These are phyloP conservation scores for Globisporangium takayamanum DNA, from an alignment of 352 stramenopile genomes.

Conservation along the genomic window DNA sequence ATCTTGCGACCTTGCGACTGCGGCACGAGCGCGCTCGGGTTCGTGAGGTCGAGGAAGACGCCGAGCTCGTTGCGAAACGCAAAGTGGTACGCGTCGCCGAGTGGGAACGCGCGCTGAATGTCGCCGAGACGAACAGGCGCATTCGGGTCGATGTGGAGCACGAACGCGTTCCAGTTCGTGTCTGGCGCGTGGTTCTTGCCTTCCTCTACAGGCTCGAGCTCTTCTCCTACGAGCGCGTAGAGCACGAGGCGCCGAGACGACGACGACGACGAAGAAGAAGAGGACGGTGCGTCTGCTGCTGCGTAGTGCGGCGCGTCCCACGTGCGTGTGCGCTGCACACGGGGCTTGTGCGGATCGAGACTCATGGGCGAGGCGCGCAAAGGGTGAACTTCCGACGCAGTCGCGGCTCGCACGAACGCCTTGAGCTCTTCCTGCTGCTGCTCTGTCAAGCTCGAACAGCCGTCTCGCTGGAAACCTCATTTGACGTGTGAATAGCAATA, in stretches of 20 bases:
- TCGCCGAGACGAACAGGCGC: slow-evolving; percentile 37
- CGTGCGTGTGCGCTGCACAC: slow-evolving; percentile 17
- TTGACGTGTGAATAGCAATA: background rate
- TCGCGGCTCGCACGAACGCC: slow-evolving; percentile 10
- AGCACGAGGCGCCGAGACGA: slow-evolving; percentile 31
- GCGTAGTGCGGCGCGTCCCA: slow-evolving; percentile 13
- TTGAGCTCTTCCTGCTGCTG: background rate
- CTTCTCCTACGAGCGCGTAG: slow-evolving; percentile 64
- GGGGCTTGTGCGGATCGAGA: slow-evolving; percentile 13
- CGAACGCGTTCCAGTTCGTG: slow-evolving; percentile 73
- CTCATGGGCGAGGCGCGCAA: slow-evolving; percentile 16
- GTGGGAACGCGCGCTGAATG: slow-evolving; percentile 63
- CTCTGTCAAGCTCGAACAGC: background rate
- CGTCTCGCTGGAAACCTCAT: background rate
- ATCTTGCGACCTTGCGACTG: slow-evolving; percentile 60
- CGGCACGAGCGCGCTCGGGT: slow-evolving; percentile 57
- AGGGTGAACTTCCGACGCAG: slow-evolving; percentile 21
- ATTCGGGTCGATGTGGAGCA: slow-evolving; percentile 18
- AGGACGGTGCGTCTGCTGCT: background rate
- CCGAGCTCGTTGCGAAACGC: slow-evolving; percentile 67
- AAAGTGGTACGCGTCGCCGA: slow-evolving; percentile 67
- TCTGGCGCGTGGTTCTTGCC: slow-evolving; percentile 36
- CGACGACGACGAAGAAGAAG: background rate
- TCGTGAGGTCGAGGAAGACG: slow-evolving; percentile 64
- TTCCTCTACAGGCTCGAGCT: slow-evolving; percentile 43